phyloP scores from a whole-genome alignment of 805 yeast genomes.

The Barnettozyma sucrosica region DNA sequence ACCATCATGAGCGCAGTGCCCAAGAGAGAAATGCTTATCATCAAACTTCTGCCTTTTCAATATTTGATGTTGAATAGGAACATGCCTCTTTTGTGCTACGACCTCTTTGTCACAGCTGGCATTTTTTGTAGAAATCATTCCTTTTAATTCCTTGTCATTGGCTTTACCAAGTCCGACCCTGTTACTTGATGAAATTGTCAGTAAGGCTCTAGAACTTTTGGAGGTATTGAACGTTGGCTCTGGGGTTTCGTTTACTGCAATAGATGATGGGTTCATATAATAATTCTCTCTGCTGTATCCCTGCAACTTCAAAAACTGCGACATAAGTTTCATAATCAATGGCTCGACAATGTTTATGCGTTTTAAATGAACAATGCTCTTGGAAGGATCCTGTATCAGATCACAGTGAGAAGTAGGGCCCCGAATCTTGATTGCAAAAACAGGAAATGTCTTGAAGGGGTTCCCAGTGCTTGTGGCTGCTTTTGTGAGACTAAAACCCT shows the following conservation, averaged over 20 bases:
- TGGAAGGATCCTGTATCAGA: conserved; percentile 36
- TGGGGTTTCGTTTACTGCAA: background rate
- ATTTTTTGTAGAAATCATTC: conserved; percentile 1
- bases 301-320: conserved; percentile 24
- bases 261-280: background rate
- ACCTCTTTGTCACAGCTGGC: background rate
- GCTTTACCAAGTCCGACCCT: conserved; percentile 3
- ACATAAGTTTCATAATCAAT: conserved; percentile 28
- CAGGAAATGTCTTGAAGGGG: conserved; percentile 33
- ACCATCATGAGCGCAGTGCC: background rate
- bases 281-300: conserved; percentile 13
- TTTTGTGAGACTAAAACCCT: conserved; percentile 20
- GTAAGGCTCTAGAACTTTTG: background rate
- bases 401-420: conserved; percentile 30
- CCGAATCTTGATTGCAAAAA: conserved; percentile 31
- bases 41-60: background rate
- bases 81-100: background rate
- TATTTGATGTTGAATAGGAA: background rate
- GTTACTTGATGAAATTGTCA: conserved; percentile 1
- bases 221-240: background rate
- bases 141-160: conserved; percentile 1
- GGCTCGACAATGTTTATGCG: conserved; percentile 26
- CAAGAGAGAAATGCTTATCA: background rate
- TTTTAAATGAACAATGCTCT: conserved; percentile 26
- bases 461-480: conserved; percentile 26